Conservation (phyloP, 345 rosid species). For the Raphanus raphanistrum region DNA sequence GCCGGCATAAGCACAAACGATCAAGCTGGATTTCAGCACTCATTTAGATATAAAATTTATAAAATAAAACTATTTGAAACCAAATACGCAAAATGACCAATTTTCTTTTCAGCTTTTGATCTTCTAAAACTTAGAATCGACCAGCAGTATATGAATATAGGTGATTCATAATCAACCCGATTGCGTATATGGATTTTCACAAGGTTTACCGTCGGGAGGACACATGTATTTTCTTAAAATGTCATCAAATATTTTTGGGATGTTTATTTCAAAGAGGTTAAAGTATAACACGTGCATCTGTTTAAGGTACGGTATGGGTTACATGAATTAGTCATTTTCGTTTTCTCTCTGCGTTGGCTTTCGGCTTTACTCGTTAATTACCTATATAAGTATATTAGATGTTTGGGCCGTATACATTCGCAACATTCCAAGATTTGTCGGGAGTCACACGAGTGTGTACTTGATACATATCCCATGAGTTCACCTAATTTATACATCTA, state of each 20-base stretch:
- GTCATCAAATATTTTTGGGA: background rate
- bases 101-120: background rate
- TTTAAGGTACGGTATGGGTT: constrained; percentile 39
- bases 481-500: constrained; percentile 1
- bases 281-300: constrained; percentile 36
- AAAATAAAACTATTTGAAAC: background rate
- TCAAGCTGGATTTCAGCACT: background rate
- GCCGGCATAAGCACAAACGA: background rate
- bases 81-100: background rate
- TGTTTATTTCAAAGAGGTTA: background rate
- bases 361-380: constrained; percentile 30
- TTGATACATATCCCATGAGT: constrained; percentile 21
- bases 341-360: constrained; percentile 30
- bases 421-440: constrained; percentile 31
- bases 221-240: background rate
- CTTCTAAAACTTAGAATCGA: background rate
- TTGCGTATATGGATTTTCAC: background rate
- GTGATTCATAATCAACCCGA: background rate
- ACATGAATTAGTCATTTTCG: constrained; percentile 22
- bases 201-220: background rate
- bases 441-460: constrained; percentile 37
- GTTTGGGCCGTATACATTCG: constrained; percentile 31
- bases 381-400: constrained; percentile 5
- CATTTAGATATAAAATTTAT: too few species aligned
- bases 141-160: background rate